phyloP scores from a whole-genome alignment of 2,329 filamentous ascomycete species.

The Tolypocladium sp. region DNA sequence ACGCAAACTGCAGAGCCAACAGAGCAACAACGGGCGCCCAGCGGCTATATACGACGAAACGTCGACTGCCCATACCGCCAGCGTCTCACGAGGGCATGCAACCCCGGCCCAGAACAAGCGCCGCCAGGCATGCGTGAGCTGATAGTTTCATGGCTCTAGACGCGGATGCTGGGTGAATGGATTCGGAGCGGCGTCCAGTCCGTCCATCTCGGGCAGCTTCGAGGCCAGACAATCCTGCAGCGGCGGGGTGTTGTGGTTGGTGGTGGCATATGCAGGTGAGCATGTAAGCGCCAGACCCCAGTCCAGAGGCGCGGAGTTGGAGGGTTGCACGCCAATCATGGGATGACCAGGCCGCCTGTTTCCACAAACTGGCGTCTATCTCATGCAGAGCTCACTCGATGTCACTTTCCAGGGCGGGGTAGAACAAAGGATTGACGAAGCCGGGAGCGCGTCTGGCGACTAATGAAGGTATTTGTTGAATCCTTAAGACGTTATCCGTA shows the following conservation, averaged over 20 bases:
- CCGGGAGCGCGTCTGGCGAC: neutral
- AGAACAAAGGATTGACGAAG: neutral
- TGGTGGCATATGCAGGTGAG: neutral
- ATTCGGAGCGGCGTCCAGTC: neutral
- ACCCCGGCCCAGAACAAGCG: conserved; percentile 13
- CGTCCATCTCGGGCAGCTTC: neutral
- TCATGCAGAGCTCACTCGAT: conserved; percentile 7
- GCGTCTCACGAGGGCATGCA: conserved; percentile 1
- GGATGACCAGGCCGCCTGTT: conserved; percentile 16
- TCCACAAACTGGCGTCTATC: conserved; percentile 20
- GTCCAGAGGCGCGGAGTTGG: conserved; percentile 1
- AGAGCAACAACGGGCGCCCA: neutral
- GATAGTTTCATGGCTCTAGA: conserved; percentile 3
- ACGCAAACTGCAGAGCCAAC: neutral
- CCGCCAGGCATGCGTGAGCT: conserved; percentile 20
- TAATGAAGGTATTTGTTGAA: neutral
- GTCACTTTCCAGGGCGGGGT: conserved; percentile 5
- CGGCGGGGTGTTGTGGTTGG: neutral
- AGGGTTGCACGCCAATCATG: conserved; percentile 16
- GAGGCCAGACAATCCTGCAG: neutral
- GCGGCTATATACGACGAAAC: conserved; percentile 1
- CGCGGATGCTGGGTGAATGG: neutral
- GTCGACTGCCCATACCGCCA: conserved; percentile 1
- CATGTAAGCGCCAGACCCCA: conserved; percentile 17
- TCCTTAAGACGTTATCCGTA: neutral